These are phyloP conservation scores for Globisporangium ultimum DNA, from an alignment of 352 stramenopile genomes.

Conservation along the genomic window DNA sequence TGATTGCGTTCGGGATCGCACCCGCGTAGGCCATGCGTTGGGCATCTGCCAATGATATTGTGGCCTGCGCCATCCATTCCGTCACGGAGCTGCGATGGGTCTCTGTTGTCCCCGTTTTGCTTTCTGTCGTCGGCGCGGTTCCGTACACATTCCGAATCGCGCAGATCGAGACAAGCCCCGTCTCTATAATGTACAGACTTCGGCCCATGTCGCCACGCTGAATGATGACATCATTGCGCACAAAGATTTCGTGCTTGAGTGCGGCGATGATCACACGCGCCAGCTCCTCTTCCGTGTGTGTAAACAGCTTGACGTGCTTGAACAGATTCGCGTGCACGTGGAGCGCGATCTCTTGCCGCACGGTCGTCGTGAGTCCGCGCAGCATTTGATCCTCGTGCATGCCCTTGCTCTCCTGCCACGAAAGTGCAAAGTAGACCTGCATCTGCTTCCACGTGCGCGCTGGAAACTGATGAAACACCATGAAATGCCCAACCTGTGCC, in stretches of 20 bases:
- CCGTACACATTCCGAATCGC: too few relatives aligned
- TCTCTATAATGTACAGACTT: too few relatives aligned
- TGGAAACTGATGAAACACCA: slow-evolving; percentile 63
- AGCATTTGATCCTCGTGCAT: slow-evolving; percentile 58
- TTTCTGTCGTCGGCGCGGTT: too few relatives aligned
- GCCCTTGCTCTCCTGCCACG: slow-evolving; percentile 66
- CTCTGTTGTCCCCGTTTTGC: too few relatives aligned
- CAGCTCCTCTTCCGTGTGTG: too few relatives aligned
- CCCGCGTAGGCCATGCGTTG: neutral
- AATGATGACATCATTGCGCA: too few relatives aligned
- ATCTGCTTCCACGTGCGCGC: slow-evolving; percentile 59
- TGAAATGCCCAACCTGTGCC: slow-evolving; percentile 50
- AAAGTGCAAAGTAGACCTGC: slow-evolving; percentile 69
- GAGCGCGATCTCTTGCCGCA: slow-evolving; percentile 59
- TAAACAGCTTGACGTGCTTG: too few relatives aligned
- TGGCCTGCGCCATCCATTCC: slow-evolving; percentile 10
- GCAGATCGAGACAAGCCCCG: too few relatives aligned
- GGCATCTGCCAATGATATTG: slow-evolving; percentile 12
- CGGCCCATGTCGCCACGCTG: too few relatives aligned
- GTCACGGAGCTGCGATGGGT: too few relatives aligned
- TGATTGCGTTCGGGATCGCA: neutral
- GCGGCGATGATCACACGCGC: too few relatives aligned
- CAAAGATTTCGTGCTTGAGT: too few relatives aligned
- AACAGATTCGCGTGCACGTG: slow-evolving; percentile 51
- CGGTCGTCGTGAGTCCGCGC: slow-evolving; percentile 37